Base-by-base conservation (phyloP, 305 asterid species). In the Striga hermonthica region DNA sequence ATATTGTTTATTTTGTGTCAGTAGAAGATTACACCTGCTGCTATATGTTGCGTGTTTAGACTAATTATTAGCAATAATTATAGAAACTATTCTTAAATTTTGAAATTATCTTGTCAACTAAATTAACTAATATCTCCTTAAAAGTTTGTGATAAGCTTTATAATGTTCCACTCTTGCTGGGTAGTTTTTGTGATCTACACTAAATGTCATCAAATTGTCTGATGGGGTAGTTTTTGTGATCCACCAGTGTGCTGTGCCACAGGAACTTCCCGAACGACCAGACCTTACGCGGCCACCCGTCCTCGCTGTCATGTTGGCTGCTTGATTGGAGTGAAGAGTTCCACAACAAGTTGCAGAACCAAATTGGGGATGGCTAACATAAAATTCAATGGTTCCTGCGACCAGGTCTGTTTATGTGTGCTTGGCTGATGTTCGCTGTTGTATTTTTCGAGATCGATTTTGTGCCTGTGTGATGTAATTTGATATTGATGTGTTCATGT, bases 381-480 rank as follows among this genome's bases (percentile, higher is more conserved):
- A n/a, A n/a, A n/a, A n/a, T n/a, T n/a, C n/a, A n/a, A n/a, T n/a
- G n/a, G n/a, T n/a, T n/a, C n/a, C 58, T 34, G 49, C 47, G 57
- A 35, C 9, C 58, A 43, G 60, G 69, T 67, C 16, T 41, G 36
- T 68, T 10, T 45, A 44, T 62, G 45, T 68, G 47, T 54, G 28
- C 31, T 36, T 11, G 14, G 13, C 13, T 1, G 50, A 13, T 45
- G 1, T 16, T 47, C 6, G n/a, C 9, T 45, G 4, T 9, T 22
- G 0, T 14, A 11, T 13, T 5, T 22, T 60, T 52, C 4, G 11
- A 37, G 12, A 22, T 72, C 55, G 70, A 66, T 40, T 61, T 60
- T 60, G 1, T 12, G 56, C 62, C n/a, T 45, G 44, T 5, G 31
- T 60, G 36, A 56, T 72, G 69, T 40, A 55, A 69, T 77, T 64